Percentiles rank a stretch among this genome's conserved stretches.
phyloP scores from a whole-genome alignment of 1,139 yeast species.

The Scheffersomyces stambukii region DNA sequence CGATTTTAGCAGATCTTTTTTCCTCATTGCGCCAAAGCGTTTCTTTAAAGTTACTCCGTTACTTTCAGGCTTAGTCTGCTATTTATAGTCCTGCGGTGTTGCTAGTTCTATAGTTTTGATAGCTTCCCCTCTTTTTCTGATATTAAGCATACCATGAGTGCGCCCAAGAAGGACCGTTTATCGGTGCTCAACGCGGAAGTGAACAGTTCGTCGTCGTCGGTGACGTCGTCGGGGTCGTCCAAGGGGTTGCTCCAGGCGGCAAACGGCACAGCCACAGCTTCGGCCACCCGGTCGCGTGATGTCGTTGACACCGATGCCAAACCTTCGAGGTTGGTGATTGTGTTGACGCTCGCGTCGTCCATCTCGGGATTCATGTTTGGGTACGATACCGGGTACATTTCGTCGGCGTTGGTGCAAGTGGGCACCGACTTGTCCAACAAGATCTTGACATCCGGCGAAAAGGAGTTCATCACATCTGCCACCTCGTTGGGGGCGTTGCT shows the following conservation, averaged over 20 bases:
- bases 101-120: too few species aligned
- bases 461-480: conserved; percentile 90
- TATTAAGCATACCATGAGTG: too few species aligned
- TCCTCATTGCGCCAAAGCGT: too few species aligned
- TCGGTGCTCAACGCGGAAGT: conserved; percentile 5
- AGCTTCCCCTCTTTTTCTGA: too few species aligned
- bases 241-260: conserved; percentile 6
- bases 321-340: conserved; percentile 62
- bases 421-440: conserved; percentile 63
- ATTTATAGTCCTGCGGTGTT: too few species aligned
- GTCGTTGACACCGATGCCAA: conserved; percentile 24
- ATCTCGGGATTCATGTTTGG: conserved; percentile 96
- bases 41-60: too few species aligned
- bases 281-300: conserved; percentile 4
- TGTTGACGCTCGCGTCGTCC: conserved; percentile 74
- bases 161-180: too few species aligned
- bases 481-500: conserved; percentile 89
- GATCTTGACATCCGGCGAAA: conserved; percentile 64
- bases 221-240: conserved; percentile 8
- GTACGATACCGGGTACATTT: conserved; percentile 93
- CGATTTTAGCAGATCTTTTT: too few species aligned
- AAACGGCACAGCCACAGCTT: conserved; percentile 2
- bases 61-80: too few species aligned
- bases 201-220: conserved; percentile 7
- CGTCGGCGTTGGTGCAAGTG: conserved; percentile 83